Base-by-base conservation (phyloP, 2,329 filamentous ascomycete species). In the Xylariaceae sp. region DNA sequence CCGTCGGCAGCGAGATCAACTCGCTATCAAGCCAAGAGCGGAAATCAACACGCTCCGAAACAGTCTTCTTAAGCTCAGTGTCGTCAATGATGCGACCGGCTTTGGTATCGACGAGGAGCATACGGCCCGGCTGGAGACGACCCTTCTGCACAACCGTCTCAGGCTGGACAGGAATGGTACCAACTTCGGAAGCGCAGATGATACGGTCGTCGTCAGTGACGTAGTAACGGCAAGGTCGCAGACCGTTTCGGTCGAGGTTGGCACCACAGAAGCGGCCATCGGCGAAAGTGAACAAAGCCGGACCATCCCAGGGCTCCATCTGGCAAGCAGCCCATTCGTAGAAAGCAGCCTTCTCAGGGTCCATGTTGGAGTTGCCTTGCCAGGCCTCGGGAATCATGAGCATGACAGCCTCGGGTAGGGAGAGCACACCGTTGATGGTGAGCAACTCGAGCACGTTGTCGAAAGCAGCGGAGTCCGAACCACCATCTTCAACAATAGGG, bases 271-370 rank as follows among this genome's bases (percentile, higher is more conserved):
- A 97, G 64, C 93, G 88, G 62, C 93, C 93, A 74, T 97, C 93
- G 34, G 93, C 91, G 76, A 97, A 97, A 5, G 92, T 97, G 80
- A 97, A 97, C 37, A 97, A 85, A 58, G 93, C 93, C 39, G 93
- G 93, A 15, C 93, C 93, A 76, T 97, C 93, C 93, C 93, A 97
- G 13, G 93, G 92, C 79, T 97, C 93, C 93, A 97, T 97, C 81
- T 96, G 89, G 75, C 93, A 97, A 66, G 92, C 92, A 70, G 93
- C 93, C 92, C 93, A 97, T 75, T 97, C 92, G 77, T 97, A 97
- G 77, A 97, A 97, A 55, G 93, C 93, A 60, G 92, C 90, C 79
- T 97, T 97, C 71, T 90, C 89, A 58, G 92, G 90, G 70, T 97
- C 92, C 88, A 97, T 96, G 61, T 86, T 81, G 44, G 86, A 80